These are phyloP conservation scores for Boechera divaricarpa DNA, from an alignment of 345 rosid species.

Conservation along the genomic window DNA sequence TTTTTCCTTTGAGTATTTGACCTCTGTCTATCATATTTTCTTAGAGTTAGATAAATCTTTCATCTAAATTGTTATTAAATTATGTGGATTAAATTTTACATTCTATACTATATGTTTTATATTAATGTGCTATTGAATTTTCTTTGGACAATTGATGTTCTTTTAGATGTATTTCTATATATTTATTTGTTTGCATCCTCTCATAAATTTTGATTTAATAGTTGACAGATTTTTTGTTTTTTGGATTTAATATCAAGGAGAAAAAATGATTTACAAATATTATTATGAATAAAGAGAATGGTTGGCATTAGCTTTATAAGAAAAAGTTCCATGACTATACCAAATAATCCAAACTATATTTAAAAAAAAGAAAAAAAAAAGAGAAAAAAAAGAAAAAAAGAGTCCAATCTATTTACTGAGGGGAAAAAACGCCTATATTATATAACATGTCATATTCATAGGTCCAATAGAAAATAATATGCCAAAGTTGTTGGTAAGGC, in stretches of 20 bases:
- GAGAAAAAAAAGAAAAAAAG: background rate
- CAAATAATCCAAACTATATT: conserved; percentile 15
- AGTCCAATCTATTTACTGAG: too few species aligned
- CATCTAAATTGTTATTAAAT: conserved; percentile 1
- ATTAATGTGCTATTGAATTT: background rate
- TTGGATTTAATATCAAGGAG: background rate
- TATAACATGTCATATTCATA: conserved; percentile 47
- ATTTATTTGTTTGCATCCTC: background rate
- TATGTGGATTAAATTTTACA: background rate
- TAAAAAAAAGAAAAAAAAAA: background rate
- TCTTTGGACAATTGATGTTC: background rate
- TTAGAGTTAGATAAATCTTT: background rate
- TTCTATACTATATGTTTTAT: background rate
- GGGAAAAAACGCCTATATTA: background rate
- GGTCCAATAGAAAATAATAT: conserved; percentile 71
- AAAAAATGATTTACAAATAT: background rate
- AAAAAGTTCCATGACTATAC: conserved; percentile 1
- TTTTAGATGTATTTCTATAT: background rate
- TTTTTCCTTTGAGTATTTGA: background rate
- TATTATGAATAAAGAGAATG: background rate
- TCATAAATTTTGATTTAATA: background rate
- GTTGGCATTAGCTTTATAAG: conserved; percentile 21
- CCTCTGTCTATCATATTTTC: background rate
- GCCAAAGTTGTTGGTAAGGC: conserved; percentile 75
- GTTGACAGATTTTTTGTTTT: background rate